These are phyloP conservation scores for Phaffomyces opuntiae DNA, from an alignment of 805 yeast species.

Conservation along the genomic window DNA sequence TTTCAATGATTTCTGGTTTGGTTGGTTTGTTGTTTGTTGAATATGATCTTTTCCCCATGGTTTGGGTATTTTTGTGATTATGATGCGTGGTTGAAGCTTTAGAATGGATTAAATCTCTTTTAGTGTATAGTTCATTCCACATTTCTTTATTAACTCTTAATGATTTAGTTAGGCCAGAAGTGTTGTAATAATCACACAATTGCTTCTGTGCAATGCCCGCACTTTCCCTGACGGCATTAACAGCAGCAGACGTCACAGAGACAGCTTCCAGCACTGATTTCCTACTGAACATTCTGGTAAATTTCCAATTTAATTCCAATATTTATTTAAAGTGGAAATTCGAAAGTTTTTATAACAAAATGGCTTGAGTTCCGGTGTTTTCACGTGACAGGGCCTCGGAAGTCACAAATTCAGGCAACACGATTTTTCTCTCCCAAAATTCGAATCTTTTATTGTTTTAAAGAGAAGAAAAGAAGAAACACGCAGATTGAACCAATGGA, in stretches of 20 bases:
- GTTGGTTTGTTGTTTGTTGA: constrained; percentile 5
- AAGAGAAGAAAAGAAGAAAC: not conserved
- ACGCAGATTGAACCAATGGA: constrained; percentile 51
- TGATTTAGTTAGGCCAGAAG: constrained; percentile 17
- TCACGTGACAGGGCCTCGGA: no score
- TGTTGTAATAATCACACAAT: constrained; percentile 14
- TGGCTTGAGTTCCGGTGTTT: no score
- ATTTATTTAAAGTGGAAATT: no score
- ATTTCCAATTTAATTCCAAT: not conserved
- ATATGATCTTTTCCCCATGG: constrained; percentile 8
- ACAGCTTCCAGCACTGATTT: constrained; percentile 16
- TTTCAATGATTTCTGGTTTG: constrained; percentile 11
- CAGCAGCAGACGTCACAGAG: constrained; percentile 14
- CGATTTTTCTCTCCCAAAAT: not conserved
- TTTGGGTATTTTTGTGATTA: not conserved
- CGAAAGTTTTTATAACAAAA: no score
- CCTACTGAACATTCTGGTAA: constrained; percentile 11
- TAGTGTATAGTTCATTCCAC: constrained; percentile 7
- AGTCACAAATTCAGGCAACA: no score
- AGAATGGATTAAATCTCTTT: constrained; percentile 1
- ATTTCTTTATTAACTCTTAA: constrained; percentile 21
- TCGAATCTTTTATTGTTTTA: not conserved
- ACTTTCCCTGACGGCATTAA: constrained; percentile 10
- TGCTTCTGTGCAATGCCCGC: constrained; percentile 6
- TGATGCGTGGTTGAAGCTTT: not conserved